Percentiles rank a stretch among this genome's conserved stretches.
These are phyloP conservation scores for Hexamita inflata DNA, from an alignment of 208 protist genomes.

Conservation along the genomic window DNA sequence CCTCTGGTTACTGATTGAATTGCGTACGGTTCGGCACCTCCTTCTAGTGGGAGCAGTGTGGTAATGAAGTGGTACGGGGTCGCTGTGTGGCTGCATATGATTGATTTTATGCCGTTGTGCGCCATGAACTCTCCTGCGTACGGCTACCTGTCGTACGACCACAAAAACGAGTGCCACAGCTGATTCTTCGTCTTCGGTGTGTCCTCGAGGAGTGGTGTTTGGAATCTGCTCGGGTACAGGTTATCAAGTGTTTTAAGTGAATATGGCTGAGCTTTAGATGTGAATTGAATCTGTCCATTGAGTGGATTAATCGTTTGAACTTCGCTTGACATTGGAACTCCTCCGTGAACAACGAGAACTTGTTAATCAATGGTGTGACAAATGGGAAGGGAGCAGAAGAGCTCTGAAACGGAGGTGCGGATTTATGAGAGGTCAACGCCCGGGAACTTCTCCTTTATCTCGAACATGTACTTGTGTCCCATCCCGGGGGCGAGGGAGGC, in stretches of 20 bases:
- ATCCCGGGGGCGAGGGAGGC: background rate
- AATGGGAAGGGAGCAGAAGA: constrained; percentile 24
- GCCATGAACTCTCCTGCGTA: constrained; percentile 21
- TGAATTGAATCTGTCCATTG: background rate
- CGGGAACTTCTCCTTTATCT: constrained; percentile 7
- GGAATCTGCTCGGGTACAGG: background rate
- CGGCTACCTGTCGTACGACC: constrained; percentile 8
- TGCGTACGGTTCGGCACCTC: background rate
- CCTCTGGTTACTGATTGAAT: constrained; percentile 1
- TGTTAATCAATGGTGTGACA: background rate
- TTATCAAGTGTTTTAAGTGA: background rate
- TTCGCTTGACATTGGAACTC: background rate
- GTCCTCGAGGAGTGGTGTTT: constrained; percentile 12
- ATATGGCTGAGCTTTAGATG: background rate
- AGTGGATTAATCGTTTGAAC: background rate
- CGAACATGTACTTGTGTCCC: constrained; percentile 20
- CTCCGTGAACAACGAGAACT: constrained; percentile 18
- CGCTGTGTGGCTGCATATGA: constrained; percentile 2
- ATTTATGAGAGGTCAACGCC: background rate
- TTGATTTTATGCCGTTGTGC: constrained; percentile 3
- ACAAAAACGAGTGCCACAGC: constrained; percentile 25
- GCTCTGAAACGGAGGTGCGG: background rate
- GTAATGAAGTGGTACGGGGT: constrained; percentile 18
- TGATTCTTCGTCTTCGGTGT: constrained; percentile 2
- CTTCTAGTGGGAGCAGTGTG: constrained; percentile 3